Percentiles rank a stretch among this genome's conserved stretches.
Evolutionary conservation across 305 asterid species (phyloP).

Genomic region (Solanum hybrid): DNA sequence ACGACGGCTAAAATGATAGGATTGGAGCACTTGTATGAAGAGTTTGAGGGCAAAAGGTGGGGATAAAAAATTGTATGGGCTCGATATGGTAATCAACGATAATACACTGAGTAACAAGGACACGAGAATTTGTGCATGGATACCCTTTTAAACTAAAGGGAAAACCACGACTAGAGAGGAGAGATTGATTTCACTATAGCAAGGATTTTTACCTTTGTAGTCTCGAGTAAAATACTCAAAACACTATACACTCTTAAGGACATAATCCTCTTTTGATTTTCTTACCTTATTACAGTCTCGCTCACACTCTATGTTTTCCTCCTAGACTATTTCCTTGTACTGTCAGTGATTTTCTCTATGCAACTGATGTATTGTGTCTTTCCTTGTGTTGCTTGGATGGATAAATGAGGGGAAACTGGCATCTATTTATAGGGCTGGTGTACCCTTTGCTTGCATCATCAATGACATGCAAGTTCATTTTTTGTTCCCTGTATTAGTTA

Average conservation of each 20-base stretch:
- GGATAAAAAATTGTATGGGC: neutral
- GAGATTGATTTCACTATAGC: neutral
- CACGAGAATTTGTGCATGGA: neutral
- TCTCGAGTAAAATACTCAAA: neutral
- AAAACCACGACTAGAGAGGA: neutral
- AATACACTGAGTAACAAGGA: neutral
- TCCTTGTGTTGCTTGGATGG: neutral
- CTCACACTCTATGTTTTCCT: neutral
- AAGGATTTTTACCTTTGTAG: neutral
- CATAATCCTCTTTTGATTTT: neutral
- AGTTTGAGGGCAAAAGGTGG: neutral
- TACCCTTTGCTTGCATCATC: neutral
- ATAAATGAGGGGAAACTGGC: neutral
- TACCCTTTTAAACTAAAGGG: neutral
- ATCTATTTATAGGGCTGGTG: neutral
- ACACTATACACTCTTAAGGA: neutral
- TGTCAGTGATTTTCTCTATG: neutral
- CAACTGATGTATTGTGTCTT: neutral
- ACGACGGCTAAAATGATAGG: neutral
- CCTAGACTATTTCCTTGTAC: neutral
- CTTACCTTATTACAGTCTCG: neutral
- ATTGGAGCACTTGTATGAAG: neutral
- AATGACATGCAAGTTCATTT: neutral
- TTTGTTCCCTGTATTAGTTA: neutral
- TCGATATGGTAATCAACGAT: neutral